A percentile compares a stretch with the other conserved stretches of the same genome.
phyloP scores from a whole-genome alignment of 2,329 filamentous ascomycete genomes.

The Cytospora schulzeri region DNA sequence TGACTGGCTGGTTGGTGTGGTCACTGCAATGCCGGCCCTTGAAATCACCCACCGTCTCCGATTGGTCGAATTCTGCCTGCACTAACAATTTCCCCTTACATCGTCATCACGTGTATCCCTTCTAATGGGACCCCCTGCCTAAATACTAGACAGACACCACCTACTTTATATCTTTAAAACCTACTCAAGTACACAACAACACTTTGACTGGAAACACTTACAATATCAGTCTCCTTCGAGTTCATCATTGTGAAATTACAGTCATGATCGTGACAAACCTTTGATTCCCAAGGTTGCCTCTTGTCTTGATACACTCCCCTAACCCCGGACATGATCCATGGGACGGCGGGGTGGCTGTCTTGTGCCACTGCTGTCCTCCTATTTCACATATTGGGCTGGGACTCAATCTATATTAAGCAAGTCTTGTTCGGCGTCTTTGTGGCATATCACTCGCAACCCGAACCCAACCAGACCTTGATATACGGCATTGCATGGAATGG shows the following conservation, averaged over 20 bases:
- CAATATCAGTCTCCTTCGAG: too few relatives aligned
- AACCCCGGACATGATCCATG: constrained; percentile 24
- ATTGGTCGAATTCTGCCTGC: not conserved
- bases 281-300: too few relatives aligned
- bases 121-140: not conserved
- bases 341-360: constrained; percentile 14
- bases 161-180: not conserved
- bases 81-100: not conserved
- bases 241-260: too few relatives aligned
- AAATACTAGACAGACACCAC: not conserved
- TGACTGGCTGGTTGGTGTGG: too few relatives aligned
- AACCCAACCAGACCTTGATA: not conserved
- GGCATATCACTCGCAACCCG: not conserved
- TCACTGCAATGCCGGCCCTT: not conserved
- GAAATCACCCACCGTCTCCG: not conserved
- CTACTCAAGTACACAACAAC: not conserved
- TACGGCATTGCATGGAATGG: not conserved
- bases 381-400: constrained; percentile 11
- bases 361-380: constrained; percentile 12
- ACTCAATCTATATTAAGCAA: constrained; percentile 19
- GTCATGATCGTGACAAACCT: not conserved
- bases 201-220: not conserved
- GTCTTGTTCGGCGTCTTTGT: constrained; percentile 13
- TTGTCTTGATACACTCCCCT: not conserved
- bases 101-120: not conserved